Evolutionary conservation across 1,284 basidiomycete genomes (phyloP), one percentile per base, ranked within the genome.

Genomic region (Neonothopanus nambi): DNA sequence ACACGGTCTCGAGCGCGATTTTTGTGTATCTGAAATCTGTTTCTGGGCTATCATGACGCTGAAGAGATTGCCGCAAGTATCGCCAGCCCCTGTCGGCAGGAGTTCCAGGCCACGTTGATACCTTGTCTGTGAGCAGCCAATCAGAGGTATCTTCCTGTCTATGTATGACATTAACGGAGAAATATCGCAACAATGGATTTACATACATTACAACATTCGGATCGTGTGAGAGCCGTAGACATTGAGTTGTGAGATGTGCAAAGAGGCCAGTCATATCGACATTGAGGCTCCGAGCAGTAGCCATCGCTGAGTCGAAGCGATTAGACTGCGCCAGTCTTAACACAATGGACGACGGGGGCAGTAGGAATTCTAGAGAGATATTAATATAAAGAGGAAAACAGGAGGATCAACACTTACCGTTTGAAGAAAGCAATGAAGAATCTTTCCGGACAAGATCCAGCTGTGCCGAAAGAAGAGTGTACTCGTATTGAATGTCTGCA

Each of bases 191-290:
- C 41, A 48, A 49, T 52, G 18, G 54, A 54, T 50, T 39, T 39
- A 71, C 80, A 62, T 68, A 87, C 85, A 81, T 63, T 48, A 80
- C 72, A 13, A 72, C 67, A 60, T 84, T 80, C 6, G 81, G 75
- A 56, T 81, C 76, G 58, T 78, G 78, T 23, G 85, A 79, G 35
- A 95, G 73, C 54, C 85, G 82, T 48, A 97, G 72, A 65, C 95
- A 97, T 64, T 90, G 87, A 24, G 76, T 76, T 0, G 94, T 85
- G 48, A 99, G 73, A 54, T 84, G 81, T 37, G 82, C 79, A 66
- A 98, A 98, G 20, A 96, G 67, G 59, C 92, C 87, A 2, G 85
- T 84, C 88, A 96, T 91, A 70, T 98, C 94, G 24, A 95, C 85
- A 24, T 81, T 76, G 38, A 98, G 79, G 49, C 81, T 83, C 35